phyloP scores from a whole-genome alignment of 768 basidiomycete species.

The Pulveroboletus sp. region DNA sequence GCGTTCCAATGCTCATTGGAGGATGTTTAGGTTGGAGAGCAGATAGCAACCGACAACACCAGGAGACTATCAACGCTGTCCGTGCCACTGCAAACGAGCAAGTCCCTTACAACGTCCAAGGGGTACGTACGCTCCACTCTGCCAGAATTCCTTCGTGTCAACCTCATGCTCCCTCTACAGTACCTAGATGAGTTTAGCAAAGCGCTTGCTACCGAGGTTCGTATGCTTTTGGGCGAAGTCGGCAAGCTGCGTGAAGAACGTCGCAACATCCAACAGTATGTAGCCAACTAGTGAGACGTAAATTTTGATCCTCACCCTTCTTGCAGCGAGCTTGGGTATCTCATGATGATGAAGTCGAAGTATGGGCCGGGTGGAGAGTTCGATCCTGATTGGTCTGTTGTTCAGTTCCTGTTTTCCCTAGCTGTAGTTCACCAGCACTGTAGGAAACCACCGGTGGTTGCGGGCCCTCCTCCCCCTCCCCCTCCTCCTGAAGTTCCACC shows the following conservation, averaged over 20 bases:
- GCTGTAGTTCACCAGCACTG: background rate
- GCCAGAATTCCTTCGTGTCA: background rate
- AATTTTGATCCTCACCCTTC: conserved; percentile 3
- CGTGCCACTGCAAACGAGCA: conserved; percentile 68
- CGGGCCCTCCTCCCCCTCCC: conserved; percentile 40
- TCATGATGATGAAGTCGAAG: conserved; percentile 66
- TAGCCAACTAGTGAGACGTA: conserved; percentile 9
- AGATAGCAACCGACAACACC: conserved; percentile 60
- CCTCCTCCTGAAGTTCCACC: conserved; percentile 41
- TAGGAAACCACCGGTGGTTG: conserved; percentile 41
- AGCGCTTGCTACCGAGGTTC: conserved; percentile 76
- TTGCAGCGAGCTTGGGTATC: conserved; percentile 66
- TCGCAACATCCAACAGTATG: conserved; percentile 74
- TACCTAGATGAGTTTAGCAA: conserved; percentile 88
- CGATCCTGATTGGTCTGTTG: conserved; percentile 67
- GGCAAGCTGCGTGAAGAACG: conserved; percentile 78
- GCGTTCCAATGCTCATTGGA: conserved; percentile 8
- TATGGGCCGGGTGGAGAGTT: conserved; percentile 85
- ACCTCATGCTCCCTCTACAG: conserved; percentile 29
- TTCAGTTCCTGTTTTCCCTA: background rate
- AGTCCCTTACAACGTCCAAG: conserved; percentile 80
- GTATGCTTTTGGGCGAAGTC: conserved; percentile 78
- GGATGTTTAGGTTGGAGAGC: conserved; percentile 55
- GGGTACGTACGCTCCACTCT: conserved; percentile 41
- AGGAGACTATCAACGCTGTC: conserved; percentile 64